Evolutionary conservation across 2,329 filamentous ascomycete genomes (phyloP).

Genomic region (Trichoderma simmonsii): DNA sequence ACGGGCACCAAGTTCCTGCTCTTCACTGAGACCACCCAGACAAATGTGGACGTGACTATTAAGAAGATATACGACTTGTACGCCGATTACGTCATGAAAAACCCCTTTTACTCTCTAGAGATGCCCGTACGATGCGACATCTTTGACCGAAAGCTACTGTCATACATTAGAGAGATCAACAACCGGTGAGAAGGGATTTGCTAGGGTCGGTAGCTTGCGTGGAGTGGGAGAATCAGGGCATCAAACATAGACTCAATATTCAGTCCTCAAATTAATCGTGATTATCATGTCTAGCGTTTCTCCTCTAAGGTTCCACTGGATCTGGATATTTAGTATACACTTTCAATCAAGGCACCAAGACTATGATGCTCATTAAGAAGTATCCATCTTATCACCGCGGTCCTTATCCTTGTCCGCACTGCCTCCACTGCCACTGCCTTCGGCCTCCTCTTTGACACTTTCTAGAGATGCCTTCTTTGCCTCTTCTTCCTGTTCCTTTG

Average conservation of each 20-base stretch:
- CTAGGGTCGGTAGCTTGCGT: not conserved
- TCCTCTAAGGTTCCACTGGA: slow-evolving; percentile 6
- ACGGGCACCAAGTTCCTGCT: slow-evolving; percentile 95
- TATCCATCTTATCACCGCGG: slow-evolving; percentile 83
- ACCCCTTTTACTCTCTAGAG: slow-evolving; percentile 96
- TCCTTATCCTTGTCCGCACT: slow-evolving; percentile 42
- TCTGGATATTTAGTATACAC: slow-evolving; percentile 32
- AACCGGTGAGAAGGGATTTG: slow-evolving; percentile 41
- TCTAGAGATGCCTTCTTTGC: slow-evolving; percentile 75
- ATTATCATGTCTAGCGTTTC: slow-evolving; percentile 13
- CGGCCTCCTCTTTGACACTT: slow-evolving; percentile 76
- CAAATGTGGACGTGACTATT: slow-evolving; percentile 81
- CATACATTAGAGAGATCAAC: slow-evolving; percentile 73
- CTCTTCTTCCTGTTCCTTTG: slow-evolving; percentile 68
- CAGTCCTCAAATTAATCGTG: slow-evolving; percentile 13
- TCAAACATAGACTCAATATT: slow-evolving; percentile 1
- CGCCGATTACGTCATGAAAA: slow-evolving; percentile 98
- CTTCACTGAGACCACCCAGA: slow-evolving; percentile 86
- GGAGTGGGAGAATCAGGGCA: not conserved
- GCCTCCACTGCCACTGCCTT: slow-evolving; percentile 48
- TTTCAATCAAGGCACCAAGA: slow-evolving; percentile 30
- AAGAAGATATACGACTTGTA: slow-evolving; percentile 90
- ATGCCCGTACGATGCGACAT: slow-evolving; percentile 96
- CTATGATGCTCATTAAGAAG: slow-evolving; percentile 50
- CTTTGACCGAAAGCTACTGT: slow-evolving; percentile 82